Evolutionary conservation across 2,329 filamentous ascomycete genomes (phyloP), one percentile per base, ranked within the genome.

Genomic region (Penicillium sp.): DNA sequence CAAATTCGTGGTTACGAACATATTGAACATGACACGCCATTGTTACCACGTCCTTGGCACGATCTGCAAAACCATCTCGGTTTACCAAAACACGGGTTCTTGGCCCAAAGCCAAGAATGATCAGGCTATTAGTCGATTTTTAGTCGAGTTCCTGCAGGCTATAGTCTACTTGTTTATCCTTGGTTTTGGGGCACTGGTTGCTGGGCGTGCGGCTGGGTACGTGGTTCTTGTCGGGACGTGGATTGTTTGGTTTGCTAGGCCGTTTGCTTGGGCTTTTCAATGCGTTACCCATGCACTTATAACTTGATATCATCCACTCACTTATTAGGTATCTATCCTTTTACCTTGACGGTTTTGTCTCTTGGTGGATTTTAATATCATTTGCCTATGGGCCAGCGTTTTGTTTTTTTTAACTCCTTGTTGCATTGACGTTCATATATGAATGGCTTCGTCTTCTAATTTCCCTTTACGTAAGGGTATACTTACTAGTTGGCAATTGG

Each of bases 231-330:
- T 75, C 33, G 69, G 68, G 5, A 69, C 66, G 21, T 76, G 73
- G 74, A 59, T 76, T 27, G 51, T 72, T 13, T 76, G 74, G 74
- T 63, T 75, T 52, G 62, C 64, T 2, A 68, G 58, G 41, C 73
- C 73, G 1, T 69, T 75, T 62, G 67, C 66, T 0, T 73, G 70
- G 68, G 52, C 67, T 8, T 62, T 74, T 48, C 63, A 68, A 14
- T 57, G 61, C 33, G 45, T 73, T 33, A 68, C 67, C 14, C 66
- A 63, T 52, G 64, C 63, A 35, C 44, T 73, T 22, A 58, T 69
- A 26, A 54, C 58, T 50, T 72, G 63, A 27, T 13, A 9, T 46
- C 19, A 21, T 29, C 7, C 7, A 26, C 26, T 26, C 26, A 5
- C 8, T 26, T 8, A 26, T 8, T 26, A 8, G 7, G 8, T 26